A percentile compares a stretch with the other conserved stretches of the same genome.
Conservation (phyloP, 352 stramenopile genomes). For the Phytopythium aichiense region DNA sequence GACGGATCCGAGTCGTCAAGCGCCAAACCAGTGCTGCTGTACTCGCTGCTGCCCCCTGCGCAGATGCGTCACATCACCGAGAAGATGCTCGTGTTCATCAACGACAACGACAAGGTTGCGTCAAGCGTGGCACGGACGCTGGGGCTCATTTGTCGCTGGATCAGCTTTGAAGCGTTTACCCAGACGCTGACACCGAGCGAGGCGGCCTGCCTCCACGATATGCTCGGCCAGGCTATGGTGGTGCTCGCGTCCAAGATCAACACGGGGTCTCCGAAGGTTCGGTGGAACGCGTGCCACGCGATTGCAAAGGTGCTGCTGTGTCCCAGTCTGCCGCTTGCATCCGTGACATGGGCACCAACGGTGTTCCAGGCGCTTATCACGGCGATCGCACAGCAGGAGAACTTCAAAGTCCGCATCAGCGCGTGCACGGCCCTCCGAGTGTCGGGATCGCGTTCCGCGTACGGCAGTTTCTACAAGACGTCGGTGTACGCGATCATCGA, state of each 20-base stretch:
- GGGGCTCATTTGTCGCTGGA: constrained; percentile 76
- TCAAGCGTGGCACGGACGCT: constrained; percentile 80
- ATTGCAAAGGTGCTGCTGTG: constrained; percentile 86
- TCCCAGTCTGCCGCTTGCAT: constrained; percentile 67
- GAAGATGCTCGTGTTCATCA: constrained; percentile 82
- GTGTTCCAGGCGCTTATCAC: constrained; percentile 77
- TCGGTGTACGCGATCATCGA: constrained; percentile 65
- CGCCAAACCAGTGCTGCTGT: constrained; percentile 32
- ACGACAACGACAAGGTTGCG: constrained; percentile 87
- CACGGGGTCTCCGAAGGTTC: constrained; percentile 75
- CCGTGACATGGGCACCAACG: constrained; percentile 66
- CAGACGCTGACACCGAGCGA: constrained; percentile 28
- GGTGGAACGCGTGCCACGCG: constrained; percentile 85
- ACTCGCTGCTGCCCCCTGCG: constrained; percentile 57
- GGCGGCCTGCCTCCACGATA: constrained; percentile 32
- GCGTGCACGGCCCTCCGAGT: constrained; percentile 74
- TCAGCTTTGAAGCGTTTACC: constrained; percentile 65
- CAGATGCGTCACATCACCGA: constrained; percentile 69
- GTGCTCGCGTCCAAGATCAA: constrained; percentile 74
- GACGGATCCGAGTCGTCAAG: neutral
- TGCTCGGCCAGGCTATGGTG: constrained; percentile 67
- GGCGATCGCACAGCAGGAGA: constrained; percentile 81
- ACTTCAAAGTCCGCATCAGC: constrained; percentile 88
- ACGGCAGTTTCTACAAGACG: constrained; percentile 67
- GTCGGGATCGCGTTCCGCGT: constrained; percentile 56